Base-by-base conservation (phyloP, 305 asterid species). In the Striga hermonthica region DNA sequence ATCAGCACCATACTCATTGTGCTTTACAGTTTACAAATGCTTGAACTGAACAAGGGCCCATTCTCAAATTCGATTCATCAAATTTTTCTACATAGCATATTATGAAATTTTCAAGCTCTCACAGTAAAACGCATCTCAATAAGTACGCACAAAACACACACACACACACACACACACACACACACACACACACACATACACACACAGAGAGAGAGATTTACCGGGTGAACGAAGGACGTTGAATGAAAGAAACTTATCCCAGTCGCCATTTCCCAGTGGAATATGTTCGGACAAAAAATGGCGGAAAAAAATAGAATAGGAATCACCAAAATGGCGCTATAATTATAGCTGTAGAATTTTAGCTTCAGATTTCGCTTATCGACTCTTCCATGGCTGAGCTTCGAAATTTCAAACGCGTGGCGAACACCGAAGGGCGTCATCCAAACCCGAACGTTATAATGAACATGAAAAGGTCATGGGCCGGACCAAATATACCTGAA, bases 281-380 rank as follows among this genome's bases (percentile, higher is more conserved):
- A 61, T 2, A 62, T 15, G 14, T 56, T 5, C 35, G 34, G 68
- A 16, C 13, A 36, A 52, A 8, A 60, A 59, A 39, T 57, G 74
- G 70, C 71, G 52, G 75, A 65, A 61, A 54, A 47, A 36, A 56
- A 49, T n/a, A 45, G 44, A 69, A 38, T 62, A 13, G 8, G 9
- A 35, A 57, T 61, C 63, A 62, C 14, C 57, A 54, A 48, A 71
- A 66, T 54, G 59, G 78, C 65, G 71, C 67, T 55, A 47, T n/a
- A 22, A 22, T 22, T 22, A 22, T 22, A 22, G 31, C 31, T 22
- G 31, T 22, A 22, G 31, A 22, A 22, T 2, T 22, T 22, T 22
- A 22, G 64, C 70, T 62, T 57, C 69, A 60, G 72, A 72, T 78
- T 72, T 75, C 72, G 76, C 72, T 78, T 75, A 75, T 78, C 78